Percentiles rank a stretch among this genome's conserved stretches.
These are phyloP conservation scores for Fusarium robinianum DNA, from an alignment of 2,329 filamentous ascomycete genomes.

Conservation along the genomic window DNA sequence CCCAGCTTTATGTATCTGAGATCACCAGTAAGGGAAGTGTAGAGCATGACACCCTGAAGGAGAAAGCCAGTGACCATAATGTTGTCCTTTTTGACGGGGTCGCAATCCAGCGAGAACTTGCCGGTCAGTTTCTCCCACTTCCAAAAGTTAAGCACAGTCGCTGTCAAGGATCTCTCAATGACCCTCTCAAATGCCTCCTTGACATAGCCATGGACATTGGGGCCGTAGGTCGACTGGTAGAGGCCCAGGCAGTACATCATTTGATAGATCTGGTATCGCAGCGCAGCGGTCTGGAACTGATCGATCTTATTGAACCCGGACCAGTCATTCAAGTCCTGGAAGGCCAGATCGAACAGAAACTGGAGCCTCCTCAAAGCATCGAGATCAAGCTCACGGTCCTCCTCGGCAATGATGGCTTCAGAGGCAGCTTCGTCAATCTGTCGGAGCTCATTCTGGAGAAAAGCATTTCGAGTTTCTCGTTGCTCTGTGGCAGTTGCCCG, in stretches of 20 bases:
- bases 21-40: not conserved
- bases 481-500: too few relatives aligned
- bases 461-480: too few relatives aligned
- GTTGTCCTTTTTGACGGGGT: constrained; percentile 2
- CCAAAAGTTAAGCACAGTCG: not conserved
- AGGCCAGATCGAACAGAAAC: too few relatives aligned
- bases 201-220: constrained; percentile 2
- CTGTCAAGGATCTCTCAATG: not conserved
- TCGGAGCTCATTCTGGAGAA: too few relatives aligned
- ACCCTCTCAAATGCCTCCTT: not conserved
- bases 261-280: constrained; percentile 4
- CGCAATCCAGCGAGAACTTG: not conserved
- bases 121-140: constrained; percentile 1
- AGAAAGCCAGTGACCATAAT: constrained; percentile 4
- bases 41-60: not conserved
- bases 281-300: constrained; percentile 1
- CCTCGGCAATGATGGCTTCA: too few relatives aligned
- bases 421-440: too few relatives aligned
- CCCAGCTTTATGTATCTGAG: not conserved
- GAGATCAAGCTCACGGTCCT: too few relatives aligned
- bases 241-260: constrained; percentile 1
- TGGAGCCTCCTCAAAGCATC: too few relatives aligned
- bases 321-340: too few relatives aligned
- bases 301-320: not conserved
- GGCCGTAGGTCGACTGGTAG: constrained; percentile 1